phyloP scores from a whole-genome alignment of 2,329 filamentous ascomycete species.

The Cadophora malorum region DNA sequence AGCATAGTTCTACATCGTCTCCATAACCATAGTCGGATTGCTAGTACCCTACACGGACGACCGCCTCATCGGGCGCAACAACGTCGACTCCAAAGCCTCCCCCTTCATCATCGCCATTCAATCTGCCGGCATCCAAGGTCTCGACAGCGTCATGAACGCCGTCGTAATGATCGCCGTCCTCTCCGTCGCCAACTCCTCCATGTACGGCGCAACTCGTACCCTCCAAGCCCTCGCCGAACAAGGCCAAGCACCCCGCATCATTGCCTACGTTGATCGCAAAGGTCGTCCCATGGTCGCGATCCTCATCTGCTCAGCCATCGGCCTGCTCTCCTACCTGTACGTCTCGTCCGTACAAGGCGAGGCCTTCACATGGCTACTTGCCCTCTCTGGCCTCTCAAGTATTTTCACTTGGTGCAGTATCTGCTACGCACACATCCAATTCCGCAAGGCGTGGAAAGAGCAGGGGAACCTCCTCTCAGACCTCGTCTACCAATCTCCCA shows the following conservation, averaged over 20 bases:
- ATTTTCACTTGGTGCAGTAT: constrained; percentile 85
- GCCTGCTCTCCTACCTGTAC: constrained; percentile 80
- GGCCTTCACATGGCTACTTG: constrained; percentile 81
- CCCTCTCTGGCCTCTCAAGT: constrained; percentile 73
- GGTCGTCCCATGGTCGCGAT: constrained; percentile 82
- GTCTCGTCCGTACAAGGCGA: constrained; percentile 58
- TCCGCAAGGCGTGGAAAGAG: constrained; percentile 76
- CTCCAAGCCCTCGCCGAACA: constrained; percentile 90
- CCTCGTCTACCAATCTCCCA: constrained; percentile 66
- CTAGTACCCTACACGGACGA: constrained; percentile 76
- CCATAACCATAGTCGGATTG: constrained; percentile 80
- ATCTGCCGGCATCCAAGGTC: constrained; percentile 78
- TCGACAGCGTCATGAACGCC: constrained; percentile 90
- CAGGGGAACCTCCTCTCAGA: constrained; percentile 67
- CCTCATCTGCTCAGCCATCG: constrained; percentile 66
- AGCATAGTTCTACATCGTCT: constrained; percentile 78
- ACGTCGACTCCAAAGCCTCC: constrained; percentile 76
- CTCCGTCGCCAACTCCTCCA: constrained; percentile 89
- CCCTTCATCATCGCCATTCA: constrained; percentile 95
- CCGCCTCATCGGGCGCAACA: constrained; percentile 63
- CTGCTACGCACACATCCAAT: constrained; percentile 87
- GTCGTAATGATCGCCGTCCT: constrained; percentile 91
- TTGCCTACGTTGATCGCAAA: constrained; percentile 82
- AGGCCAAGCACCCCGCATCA: constrained; percentile 76
- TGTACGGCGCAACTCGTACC: constrained; percentile 90